Evolutionary conservation across 805 yeast genomes (phyloP).

Genomic region (Yamadazyma kitorensis): DNA sequence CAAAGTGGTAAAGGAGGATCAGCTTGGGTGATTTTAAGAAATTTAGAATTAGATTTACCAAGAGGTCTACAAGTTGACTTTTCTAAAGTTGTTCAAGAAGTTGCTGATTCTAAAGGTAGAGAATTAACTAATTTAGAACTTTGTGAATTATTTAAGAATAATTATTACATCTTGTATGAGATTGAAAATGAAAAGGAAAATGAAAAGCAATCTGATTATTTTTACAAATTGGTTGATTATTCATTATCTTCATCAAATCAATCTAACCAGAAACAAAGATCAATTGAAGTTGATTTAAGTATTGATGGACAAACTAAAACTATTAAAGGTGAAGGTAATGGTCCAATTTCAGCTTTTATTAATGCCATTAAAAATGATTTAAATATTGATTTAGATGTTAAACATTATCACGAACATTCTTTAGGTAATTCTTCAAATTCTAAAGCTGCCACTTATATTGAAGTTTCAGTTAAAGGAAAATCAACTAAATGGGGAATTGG

Average conservation of each 20-base stretch:
- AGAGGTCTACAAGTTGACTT: conserved; percentile 76
- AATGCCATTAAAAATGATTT: conserved; percentile 55
- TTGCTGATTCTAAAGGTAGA: conserved; percentile 68
- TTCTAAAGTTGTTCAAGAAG: conserved; percentile 64
- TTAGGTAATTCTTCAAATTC: conserved; percentile 69
- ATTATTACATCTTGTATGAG: conserved; percentile 47
- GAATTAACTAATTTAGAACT: conserved; percentile 68
- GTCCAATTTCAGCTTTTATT: conserved; percentile 76
- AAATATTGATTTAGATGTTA: conserved; percentile 54
- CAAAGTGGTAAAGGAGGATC: conserved; percentile 90
- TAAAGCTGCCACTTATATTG: conserved; percentile 74
- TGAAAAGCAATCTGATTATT: conserved; percentile 23
- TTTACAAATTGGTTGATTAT: conserved; percentile 45
- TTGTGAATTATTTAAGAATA: conserved; percentile 58
- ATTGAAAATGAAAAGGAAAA: conserved; percentile 9
- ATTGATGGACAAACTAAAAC: conserved; percentile 38
- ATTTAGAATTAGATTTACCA: conserved; percentile 77
- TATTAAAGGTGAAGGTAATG: conserved; percentile 69
- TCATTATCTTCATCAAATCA: conserved; percentile 39
- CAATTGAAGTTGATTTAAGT: conserved; percentile 48
- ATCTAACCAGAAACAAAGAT: conserved; percentile 25
- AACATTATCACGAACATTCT: conserved; percentile 76
- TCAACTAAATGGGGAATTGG: conserved; percentile 83
- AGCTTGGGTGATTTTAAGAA: conserved; percentile 78
- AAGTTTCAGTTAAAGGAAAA: conserved; percentile 32